Evolutionary conservation across 306 rosid genomes (phyloP).

Genomic region (Citrullus amarus): DNA sequence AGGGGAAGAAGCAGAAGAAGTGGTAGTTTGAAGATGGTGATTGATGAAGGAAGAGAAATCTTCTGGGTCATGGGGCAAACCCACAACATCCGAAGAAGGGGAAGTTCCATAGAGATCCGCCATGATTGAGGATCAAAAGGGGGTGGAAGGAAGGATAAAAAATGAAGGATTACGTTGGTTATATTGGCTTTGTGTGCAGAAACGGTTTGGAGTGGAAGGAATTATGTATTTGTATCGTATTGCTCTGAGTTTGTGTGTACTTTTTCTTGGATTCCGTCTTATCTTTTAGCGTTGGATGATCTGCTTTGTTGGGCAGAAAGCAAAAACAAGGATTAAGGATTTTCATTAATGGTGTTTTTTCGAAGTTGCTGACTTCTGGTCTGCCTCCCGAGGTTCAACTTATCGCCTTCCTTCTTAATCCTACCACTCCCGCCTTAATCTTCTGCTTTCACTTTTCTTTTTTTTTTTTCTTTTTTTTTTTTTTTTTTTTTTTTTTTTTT

Average conservation of each 20-base stretch:
- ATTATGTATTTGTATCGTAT: neutral
- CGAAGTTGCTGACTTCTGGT: slow-evolving; percentile 7
- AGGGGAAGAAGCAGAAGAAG: slow-evolving; percentile 13
- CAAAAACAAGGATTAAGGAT: neutral
- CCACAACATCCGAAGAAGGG: slow-evolving; percentile 17
- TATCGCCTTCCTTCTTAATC: neutral
- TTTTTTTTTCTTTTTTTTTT: too few relatives aligned
- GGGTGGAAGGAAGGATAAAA: neutral
- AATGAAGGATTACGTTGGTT: neutral
- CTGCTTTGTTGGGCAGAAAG: neutral
- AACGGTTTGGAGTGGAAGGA: neutral
- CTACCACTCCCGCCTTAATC: slow-evolving; percentile 6
- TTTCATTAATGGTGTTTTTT: neutral
- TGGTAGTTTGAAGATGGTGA: slow-evolving; percentile 33
- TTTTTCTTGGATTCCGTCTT: neutral
- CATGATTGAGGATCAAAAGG: slow-evolving; percentile 18
- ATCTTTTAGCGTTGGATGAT: neutral
- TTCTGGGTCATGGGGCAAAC: slow-evolving; percentile 29
- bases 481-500: neutral
- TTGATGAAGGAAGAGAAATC: slow-evolving; percentile 50
- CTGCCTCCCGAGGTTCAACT: neutral
- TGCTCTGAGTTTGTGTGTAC: neutral
- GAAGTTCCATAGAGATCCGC: slow-evolving; percentile 42
- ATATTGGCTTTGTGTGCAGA: neutral
- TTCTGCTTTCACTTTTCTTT: neutral